Conservation (phyloP, 495 filamentous ascomycete genomes). For the Paragyromitra xinjiangensis region DNA sequence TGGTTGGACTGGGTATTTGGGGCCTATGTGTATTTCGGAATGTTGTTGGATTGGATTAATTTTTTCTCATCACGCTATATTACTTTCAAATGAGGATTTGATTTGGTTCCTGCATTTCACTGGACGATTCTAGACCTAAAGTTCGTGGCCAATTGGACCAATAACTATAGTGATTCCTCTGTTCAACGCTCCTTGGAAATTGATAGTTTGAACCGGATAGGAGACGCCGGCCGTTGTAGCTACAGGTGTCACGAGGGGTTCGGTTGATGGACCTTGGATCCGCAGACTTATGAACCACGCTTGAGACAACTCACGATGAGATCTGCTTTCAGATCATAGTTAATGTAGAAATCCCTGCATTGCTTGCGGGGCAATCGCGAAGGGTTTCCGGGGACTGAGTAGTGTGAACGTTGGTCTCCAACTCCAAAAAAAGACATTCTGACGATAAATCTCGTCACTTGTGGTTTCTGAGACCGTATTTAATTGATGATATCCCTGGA, state of each 20-base stretch:
- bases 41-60: neutral
- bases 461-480: neutral
- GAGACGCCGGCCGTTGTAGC: neutral
- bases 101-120: neutral
- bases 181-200: neutral
- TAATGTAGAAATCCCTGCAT: slow-evolving; percentile 1
- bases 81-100: neutral
- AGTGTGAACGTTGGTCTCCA: neutral
- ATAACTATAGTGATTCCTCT: too few species aligned
- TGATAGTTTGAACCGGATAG: neutral
- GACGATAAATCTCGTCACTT: neutral
- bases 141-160: too few species aligned
- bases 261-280: slow-evolving; percentile 32
- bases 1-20: neutral
- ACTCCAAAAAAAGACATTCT: slow-evolving; percentile 1
- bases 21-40: neutral
- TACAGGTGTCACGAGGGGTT: slow-evolving; percentile 12
- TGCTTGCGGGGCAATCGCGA: neutral
- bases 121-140: too few species aligned
- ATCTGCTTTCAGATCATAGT: slow-evolving; percentile 11
- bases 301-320: neutral
- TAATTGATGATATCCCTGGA: slow-evolving; percentile 4
- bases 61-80: neutral
- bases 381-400: slow-evolving; percentile 8
- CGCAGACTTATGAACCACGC: slow-evolving; percentile 30